Evolutionary conservation across 768 basidiomycete genomes (phyloP).

Genomic region (Lactifluus volemus): DNA sequence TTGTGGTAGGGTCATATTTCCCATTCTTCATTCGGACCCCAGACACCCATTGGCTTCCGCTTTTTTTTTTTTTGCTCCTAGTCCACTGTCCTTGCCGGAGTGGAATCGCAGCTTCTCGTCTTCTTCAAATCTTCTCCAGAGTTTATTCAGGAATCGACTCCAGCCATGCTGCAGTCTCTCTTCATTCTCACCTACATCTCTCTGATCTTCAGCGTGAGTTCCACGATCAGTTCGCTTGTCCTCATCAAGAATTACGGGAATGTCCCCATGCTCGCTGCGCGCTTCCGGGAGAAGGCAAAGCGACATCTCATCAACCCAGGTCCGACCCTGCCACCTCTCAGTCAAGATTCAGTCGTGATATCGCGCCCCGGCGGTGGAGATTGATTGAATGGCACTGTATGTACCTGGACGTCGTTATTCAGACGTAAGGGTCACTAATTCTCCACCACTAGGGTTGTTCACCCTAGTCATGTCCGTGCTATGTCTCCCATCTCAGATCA

Average conservation of each 20-base stretch:
- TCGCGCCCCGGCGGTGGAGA: background rate
- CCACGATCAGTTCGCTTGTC: constrained; percentile 16
- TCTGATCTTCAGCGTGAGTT: constrained; percentile 15
- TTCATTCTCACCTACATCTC: constrained; percentile 16
- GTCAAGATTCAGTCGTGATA: background rate
- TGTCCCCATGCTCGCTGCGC: background rate
- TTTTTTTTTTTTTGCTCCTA: background rate
- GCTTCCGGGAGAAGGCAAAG: background rate
- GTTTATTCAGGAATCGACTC: background rate
- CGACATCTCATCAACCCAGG: background rate
- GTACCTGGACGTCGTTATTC: background rate
- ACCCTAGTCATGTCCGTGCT: constrained; percentile 9
- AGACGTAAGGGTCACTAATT: background rate
- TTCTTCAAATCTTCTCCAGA: constrained; percentile 2
- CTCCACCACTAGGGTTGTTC: background rate
- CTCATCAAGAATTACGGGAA: constrained; percentile 15
- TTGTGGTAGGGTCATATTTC: background rate
- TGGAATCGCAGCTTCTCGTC: constrained; percentile 15
- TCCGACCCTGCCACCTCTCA: background rate
- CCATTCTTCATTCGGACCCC: background rate
- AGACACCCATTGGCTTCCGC: background rate
- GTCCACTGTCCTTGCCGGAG: constrained; percentile 14
- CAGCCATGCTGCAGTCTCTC: background rate
- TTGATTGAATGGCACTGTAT: constrained; percentile 12
- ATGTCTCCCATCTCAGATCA: constrained; percentile 7